phyloP scores from a whole-genome alignment of 768 basidiomycete genomes.

The Strobilomyces confusus region DNA sequence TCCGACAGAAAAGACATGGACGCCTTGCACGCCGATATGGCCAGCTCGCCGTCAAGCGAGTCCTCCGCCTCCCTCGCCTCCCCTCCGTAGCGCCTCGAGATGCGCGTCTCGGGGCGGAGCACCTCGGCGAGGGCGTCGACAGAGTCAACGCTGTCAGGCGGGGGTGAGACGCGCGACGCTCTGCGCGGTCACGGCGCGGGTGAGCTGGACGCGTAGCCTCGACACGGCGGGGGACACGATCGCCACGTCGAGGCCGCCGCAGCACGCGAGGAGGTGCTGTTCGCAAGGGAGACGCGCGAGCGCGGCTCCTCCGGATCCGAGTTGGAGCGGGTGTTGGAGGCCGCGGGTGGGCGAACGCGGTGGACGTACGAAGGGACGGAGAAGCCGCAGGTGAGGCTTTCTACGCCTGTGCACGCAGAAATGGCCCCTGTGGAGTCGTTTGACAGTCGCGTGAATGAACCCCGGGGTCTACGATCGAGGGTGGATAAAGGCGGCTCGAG shows the following conservation, averaged over 20 bases:
- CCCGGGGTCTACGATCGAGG: not conserved
- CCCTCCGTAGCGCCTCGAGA: slow-evolving; percentile 5
- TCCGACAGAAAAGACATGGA: slow-evolving; percentile 6
- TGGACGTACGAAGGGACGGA: slow-evolving; percentile 26
- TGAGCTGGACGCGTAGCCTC: slow-evolving; percentile 33
- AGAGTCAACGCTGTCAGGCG: slow-evolving; percentile 7
- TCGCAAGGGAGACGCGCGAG: slow-evolving; percentile 13
- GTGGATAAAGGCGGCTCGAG: not conserved
- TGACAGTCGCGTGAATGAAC: not conserved
- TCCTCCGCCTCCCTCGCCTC: not conserved
- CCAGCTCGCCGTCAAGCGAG: not conserved
- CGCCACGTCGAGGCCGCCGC: slow-evolving; percentile 31
- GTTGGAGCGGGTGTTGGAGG: too few species aligned
- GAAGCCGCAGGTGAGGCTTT: slow-evolving; percentile 25
- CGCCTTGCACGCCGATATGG: not conserved
- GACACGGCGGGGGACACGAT: slow-evolving; percentile 30
- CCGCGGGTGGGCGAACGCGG: not conserved
- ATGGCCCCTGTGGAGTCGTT: too few species aligned
- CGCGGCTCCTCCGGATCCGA: not conserved
- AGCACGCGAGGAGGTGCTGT: slow-evolving; percentile 35
- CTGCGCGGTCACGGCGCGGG: slow-evolving; percentile 8
- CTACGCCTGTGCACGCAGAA: not conserved
- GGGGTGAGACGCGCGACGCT: slow-evolving; percentile 5
- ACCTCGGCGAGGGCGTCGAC: not conserved
- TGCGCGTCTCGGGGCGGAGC: slow-evolving; percentile 4